Base-by-base conservation (phyloP, 2,329 filamentous ascomycete species). In the Sclerotinia spermophila region DNA sequence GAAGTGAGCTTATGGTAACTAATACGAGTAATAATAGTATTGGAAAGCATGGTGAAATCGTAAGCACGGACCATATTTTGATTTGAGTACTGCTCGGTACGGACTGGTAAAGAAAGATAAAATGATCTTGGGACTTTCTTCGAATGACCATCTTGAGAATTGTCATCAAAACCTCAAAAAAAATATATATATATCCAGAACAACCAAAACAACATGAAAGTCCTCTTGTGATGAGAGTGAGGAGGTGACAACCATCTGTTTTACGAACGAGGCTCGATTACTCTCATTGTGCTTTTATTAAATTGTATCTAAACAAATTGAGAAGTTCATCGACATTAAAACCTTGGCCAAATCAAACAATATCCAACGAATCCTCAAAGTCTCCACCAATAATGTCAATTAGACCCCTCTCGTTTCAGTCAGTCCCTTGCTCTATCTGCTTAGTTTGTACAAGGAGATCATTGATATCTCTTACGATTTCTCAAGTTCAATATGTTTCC, bases 401-500 rank as follows among this genome's bases (percentile, higher is more conserved):
- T 35, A 21, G 48, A 38, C 24, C 42, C 61, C 24, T 38, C 21
- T 27, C 6, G 30, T 51, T 13, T 38, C 30, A 30, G 30, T 35
- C 61, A n/a, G 13, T 35, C 30, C 13, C 27, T 51, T 27, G 4
- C 44, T 51, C 42, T 3, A 17, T 51, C 42, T 19, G 48, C 17
- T 44, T 45, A 35, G n/a, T 60, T 15, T 38, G 67, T 68, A 61
- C 67, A 17, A 38, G 13, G 42, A 30, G 19, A 40, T 33, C 48
- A 21, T 27, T 38, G 11, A 4, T 13, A 67, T 42, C 24, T 48
- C 51, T 58, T 58, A 19, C 35, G n/a, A 21, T 15, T 40, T 33
- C 15, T n/a, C 13, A 44, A 58, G 48, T 61, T 69, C 68, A 62
- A 67, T 15, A 76, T 77, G 75, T 74, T 75, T 40, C 53, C 66